These are phyloP conservation scores for Russula foetens DNA, from an alignment of 768 basidiomycete species.

Conservation along the genomic window DNA sequence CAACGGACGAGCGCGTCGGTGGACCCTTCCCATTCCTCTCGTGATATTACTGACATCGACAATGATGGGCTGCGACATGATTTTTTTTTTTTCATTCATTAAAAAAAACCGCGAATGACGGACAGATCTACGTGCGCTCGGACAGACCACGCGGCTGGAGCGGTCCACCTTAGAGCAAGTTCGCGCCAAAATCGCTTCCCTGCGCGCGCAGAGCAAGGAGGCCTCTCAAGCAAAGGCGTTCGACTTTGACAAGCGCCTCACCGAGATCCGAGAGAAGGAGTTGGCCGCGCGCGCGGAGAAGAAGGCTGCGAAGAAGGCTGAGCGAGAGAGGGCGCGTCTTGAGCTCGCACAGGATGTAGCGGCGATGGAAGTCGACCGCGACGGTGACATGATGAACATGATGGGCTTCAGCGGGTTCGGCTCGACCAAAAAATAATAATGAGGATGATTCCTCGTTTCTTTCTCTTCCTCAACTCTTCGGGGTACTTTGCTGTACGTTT, in stretches of 20 bases:
- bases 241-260: conserved; percentile 87
- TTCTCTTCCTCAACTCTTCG: too few species aligned
- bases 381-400: conserved; percentile 62
- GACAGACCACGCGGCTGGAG: conserved; percentile 90
- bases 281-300: conserved; percentile 56
- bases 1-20: conserved; percentile 88
- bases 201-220: conserved; percentile 83
- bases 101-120: background rate
- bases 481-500: background rate
- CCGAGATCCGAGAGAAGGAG: conserved; percentile 73
- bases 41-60: background rate
- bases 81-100: too few species aligned
- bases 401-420: conserved; percentile 96
- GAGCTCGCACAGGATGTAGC: conserved; percentile 48
- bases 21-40: background rate
- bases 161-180: conserved; percentile 92
- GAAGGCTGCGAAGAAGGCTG: conserved; percentile 73
- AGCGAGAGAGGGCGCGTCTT: conserved; percentile 62
- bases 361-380: conserved; percentile 38
- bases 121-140: conserved; percentile 82
- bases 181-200: conserved; percentile 75
- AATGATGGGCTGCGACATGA: too few species aligned
- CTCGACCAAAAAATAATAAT: conserved; percentile 62
- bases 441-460: background rate
- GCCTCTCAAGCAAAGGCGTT: conserved; percentile 81